A percentile compares a stretch with the other conserved stretches of the same genome.
Conservation (phyloP, 495 filamentous ascomycete species). For the Penicillium parvum region DNA sequence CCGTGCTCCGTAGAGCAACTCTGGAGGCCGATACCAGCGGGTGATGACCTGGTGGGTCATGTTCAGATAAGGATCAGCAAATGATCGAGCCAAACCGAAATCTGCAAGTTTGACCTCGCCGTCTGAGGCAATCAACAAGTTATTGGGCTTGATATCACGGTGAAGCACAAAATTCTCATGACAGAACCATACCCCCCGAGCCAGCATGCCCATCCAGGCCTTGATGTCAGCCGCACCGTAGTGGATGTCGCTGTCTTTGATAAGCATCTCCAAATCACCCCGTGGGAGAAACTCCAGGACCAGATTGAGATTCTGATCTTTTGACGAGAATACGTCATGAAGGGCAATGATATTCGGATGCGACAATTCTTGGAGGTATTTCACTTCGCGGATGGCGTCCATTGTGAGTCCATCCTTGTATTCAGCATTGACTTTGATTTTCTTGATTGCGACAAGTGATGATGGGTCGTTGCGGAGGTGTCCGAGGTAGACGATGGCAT, state of each 20-base stretch:
- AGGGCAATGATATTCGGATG: conserved; percentile 95
- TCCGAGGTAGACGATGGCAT: conserved; percentile 90
- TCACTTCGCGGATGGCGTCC: conserved; percentile 93
- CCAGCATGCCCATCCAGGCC: conserved; percentile 96
- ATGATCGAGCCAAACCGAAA: conserved; percentile 88
- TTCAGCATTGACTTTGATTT: conserved; percentile 91
- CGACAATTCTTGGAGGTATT: conserved; percentile 87
- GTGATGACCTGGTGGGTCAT: conserved; percentile 98
- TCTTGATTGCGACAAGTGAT: conserved; percentile 86
- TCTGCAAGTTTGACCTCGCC: conserved; percentile 94
- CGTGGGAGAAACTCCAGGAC: conserved; percentile 89
- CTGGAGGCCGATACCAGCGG: conserved; percentile 91
- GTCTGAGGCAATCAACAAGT: conserved; percentile 87
- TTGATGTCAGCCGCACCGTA: conserved; percentile 86
- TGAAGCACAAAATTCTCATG: conserved; percentile 93
- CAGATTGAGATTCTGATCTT: conserved; percentile 88
- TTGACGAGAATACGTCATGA: conserved; percentile 85
- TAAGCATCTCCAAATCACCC: conserved; percentile 90
- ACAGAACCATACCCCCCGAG: conserved; percentile 92
- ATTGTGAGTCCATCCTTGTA: conserved; percentile 80
- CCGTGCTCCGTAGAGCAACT: conserved; percentile 83
- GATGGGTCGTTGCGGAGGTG: conserved; percentile 65
- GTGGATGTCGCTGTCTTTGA: conserved; percentile 73
- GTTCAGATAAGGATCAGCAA: conserved; percentile 77
- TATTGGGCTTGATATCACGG: conserved; percentile 99